Base-by-base conservation (phyloP, 805 yeast species). In the Zygoascus ofunaensis region DNA sequence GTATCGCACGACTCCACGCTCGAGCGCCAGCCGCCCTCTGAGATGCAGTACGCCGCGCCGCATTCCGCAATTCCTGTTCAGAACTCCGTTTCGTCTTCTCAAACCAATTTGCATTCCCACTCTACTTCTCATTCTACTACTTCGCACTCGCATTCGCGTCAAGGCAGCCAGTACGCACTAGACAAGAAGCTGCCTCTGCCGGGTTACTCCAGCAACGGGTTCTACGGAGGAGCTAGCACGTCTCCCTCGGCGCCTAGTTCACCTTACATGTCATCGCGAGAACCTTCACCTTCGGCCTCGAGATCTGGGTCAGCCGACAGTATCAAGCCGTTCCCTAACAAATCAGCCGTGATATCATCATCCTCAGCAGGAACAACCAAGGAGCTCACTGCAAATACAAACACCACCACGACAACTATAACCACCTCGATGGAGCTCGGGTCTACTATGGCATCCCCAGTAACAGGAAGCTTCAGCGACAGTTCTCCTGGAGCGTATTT, bases 401-500 rank as follows among this genome's bases (percentile, higher is more conserved):
- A 12, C 30, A 7, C 30, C n/a, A 15, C 36, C n/a, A 34, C 36
- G n/a, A n/a, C 35, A n/a, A n/a, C 43, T 14, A 32, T 14, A 22
- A 12, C 19, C 15, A 32, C 19, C 38, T 3, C 10, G 23, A 12
- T 15, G 30, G 18, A 18, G n/a, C n/a, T 39, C 8, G 15, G 41
- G 10, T 22, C 37, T 24, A 10, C 43, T 10, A 22, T 19, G 23
- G 47, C 43, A 12, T 34, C 46, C 5, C 3, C 21, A 26, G 35
- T 49, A 15, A 39, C 42, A 3, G 45, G 54, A 7, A 50, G 50
- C 4, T 40, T 47, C 4, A 19, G 38, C 19, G 55, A 49, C 17
- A 38, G 45, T 10, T 45, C 49, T 15, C 48, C 56, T 2, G 56
- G 53, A 4, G 85, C 83, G 20, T 79, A 79, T 55, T 78, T 79